Evolutionary conservation across 257 asterid species (phyloP).

Genomic region (Capsicum chinense): DNA sequence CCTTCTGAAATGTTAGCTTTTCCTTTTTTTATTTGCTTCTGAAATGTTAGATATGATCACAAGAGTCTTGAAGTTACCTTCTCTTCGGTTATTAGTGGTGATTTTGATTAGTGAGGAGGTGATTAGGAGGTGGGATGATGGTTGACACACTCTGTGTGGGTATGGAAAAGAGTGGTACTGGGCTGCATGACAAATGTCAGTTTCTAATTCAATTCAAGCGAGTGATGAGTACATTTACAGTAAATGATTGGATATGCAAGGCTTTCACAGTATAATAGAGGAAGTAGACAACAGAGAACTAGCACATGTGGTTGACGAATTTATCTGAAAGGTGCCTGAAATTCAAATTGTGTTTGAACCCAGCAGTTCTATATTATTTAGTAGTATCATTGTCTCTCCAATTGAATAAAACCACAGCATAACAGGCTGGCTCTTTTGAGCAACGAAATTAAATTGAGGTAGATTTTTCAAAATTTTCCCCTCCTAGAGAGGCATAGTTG

Average conservation of each 20-base stretch:
- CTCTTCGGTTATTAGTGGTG: not conserved
- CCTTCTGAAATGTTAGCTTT: slow-evolving; percentile 10
- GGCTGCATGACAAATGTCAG: not conserved
- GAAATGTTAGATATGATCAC: not conserved
- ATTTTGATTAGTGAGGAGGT: not conserved
- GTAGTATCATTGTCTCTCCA: not conserved
- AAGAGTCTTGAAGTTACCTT: slow-evolving; percentile 14
- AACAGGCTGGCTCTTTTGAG: not conserved
- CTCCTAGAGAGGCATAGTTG: not conserved
- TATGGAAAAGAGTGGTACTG: not conserved
- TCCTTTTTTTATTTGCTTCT: not conserved
- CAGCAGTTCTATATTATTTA: not conserved
- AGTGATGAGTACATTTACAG: not conserved
- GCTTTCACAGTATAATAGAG: not conserved
- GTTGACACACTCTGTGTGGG: not conserved
- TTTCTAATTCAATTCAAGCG: not conserved
- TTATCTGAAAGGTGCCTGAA: not conserved
- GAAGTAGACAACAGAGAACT: slow-evolving; percentile 14
- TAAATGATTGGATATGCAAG: not conserved
- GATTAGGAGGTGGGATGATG: slow-evolving; percentile 11
- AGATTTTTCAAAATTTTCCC: not conserved
- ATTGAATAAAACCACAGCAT: not conserved
- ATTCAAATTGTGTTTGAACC: not conserved
- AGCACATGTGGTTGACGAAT: not conserved
- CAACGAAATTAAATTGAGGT: not conserved